Evolutionary conservation across 345 rosid genomes (phyloP).

Genomic region (Populus tremula): DNA sequence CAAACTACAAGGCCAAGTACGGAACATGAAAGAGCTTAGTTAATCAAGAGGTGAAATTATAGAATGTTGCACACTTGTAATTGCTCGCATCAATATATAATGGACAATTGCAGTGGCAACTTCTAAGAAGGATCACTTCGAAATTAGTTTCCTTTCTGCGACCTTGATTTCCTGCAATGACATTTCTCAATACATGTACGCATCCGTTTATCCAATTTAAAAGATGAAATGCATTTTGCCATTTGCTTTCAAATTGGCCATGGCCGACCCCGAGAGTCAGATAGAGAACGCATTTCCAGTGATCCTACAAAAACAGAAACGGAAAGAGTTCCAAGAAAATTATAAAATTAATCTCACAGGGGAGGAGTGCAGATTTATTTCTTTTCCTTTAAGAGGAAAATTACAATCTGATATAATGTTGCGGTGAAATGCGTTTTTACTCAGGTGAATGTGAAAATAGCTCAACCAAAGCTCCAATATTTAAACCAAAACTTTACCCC

Average conservation of each 20-base stretch:
- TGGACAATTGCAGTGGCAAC: background rate
- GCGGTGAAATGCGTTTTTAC: too few species aligned
- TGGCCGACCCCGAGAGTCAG: background rate
- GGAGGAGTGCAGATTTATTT: too few species aligned
- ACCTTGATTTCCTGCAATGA: background rate
- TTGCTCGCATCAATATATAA: background rate
- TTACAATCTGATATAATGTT: too few species aligned
- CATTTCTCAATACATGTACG: background rate
- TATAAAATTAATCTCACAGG: too few species aligned
- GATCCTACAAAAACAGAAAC: background rate
- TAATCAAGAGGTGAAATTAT: background rate
- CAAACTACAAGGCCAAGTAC: conserved; percentile 61
- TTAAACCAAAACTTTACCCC: background rate
- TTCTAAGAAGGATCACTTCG: background rate
- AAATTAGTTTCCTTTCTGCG: background rate
- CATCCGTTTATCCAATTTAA: background rate
- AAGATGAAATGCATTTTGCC: background rate
- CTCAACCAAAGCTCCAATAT: background rate
- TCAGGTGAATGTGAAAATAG: too few species aligned
- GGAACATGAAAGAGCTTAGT: conserved; percentile 12
- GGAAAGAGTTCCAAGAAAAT: background rate
- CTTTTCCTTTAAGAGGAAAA: too few species aligned
- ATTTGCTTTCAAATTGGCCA: background rate
- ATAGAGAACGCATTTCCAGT: background rate
- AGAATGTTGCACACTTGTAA: background rate